Evolutionary conservation across 371 early-diverging fungal species (phyloP), one percentile per base, ranked within the genome.

Genomic region (Batkoa obscura): DNA sequence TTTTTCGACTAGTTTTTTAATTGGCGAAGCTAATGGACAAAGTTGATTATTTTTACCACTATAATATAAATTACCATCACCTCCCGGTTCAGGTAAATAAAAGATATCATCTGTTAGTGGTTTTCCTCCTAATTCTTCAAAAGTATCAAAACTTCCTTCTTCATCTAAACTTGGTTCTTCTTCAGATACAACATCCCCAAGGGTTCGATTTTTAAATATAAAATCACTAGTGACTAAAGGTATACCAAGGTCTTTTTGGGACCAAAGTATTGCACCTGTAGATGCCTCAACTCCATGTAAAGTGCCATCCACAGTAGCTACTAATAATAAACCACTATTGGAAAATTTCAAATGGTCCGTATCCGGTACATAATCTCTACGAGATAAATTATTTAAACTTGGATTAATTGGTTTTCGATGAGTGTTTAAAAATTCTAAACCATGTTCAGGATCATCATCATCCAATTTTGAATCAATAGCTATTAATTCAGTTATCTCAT

Each of bases 61-160:
- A 45, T 76, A 59, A 60, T 85, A 90, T 2, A 90, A 62, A 30
- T 69, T 74, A 3, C 88, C 90, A 50, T 80, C 75, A 39, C 80
- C 72, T 30, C 70, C 72, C 1, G 90, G 90, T 62, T 90, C 90
- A 3, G 84, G 78, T 58, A 90, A 79, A 60, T 81, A 84, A 23
- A 80, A 58, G 17, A 70, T 55, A 9, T 73, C 69, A 5, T 41
- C 43, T 3, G 31, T 64, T 3, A 43, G 42, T 33, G 55, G 13
- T 31, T 9, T 23, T 45, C 31, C 43, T 10, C 6, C 13, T 1
- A 30, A 8, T 23, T 49, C 47, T 15, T 48, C 57, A 5, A 4
- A 32, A 57, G 32, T 3, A 3, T 12, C 57, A 48, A 23, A 12
- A 39, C 35, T 30, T 12, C 41, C 37, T 23, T 42, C 15, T n/a